Evolutionary conservation across 1,284 basidiomycete genomes (phyloP).

Genomic region (Dichomitus squalens): DNA sequence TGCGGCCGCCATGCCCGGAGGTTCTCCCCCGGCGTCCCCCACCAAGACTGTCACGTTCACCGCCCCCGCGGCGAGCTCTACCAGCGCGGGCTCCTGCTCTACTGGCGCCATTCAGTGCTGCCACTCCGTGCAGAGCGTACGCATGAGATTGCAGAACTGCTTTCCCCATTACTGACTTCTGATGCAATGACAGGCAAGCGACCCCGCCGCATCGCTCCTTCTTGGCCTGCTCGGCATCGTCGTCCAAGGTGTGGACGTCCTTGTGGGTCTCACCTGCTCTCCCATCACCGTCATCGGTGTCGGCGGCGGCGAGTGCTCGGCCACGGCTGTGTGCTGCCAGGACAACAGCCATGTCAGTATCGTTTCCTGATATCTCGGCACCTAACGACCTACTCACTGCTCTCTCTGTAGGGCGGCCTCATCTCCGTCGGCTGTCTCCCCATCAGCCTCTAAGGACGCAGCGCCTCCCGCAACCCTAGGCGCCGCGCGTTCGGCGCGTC

Average conservation of each 20-base stretch:
- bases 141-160: neutral
- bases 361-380: neutral
- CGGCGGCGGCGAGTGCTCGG: slow-evolving; percentile 15
- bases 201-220: neutral
- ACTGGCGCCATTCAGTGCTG: slow-evolving; percentile 35
- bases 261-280: slow-evolving; percentile 27
- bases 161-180: neutral
- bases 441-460: slow-evolving; percentile 18
- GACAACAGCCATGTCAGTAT: slow-evolving; percentile 27
- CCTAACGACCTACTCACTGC: neutral
- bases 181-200: neutral
- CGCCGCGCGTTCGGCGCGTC: too few species aligned
- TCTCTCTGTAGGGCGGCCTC: slow-evolving; percentile 20
- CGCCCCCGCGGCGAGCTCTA: slow-evolving; percentile 18
- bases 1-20: slow-evolving; percentile 32
- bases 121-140: slow-evolving; percentile 25
- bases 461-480: neutral
- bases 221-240: slow-evolving; percentile 25
- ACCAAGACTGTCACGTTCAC: slow-evolving; percentile 16
- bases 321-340: slow-evolving; percentile 26
- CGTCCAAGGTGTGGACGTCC: slow-evolving; percentile 16
- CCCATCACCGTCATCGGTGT: slow-evolving; percentile 26
- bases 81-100: slow-evolving; percentile 30
- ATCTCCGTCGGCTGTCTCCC: slow-evolving; percentile 30
- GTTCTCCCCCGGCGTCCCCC: slow-evolving; percentile 8